phyloP scores from a whole-genome alignment of 2,329 filamentous ascomycete genomes.

The Penicillium sp. region DNA sequence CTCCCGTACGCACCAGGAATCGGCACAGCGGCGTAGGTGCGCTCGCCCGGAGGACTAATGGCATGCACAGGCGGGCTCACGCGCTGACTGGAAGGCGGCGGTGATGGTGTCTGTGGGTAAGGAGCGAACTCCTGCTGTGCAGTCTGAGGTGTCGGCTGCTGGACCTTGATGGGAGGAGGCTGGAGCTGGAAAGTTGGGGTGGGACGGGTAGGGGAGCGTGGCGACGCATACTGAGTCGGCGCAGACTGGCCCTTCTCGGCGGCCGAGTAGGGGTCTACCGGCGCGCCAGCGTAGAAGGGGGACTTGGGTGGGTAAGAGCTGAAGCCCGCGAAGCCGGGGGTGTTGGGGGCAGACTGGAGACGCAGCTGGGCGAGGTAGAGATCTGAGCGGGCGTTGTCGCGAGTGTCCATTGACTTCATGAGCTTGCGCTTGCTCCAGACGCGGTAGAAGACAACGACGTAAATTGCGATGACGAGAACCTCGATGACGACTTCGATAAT shows the following conservation, averaged over 20 bases:
- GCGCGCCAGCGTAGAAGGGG: conserved; percentile 40
- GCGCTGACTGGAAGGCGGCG: conserved; percentile 32
- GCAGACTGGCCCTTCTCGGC: conserved; percentile 57
- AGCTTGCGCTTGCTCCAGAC: conserved; percentile 96
- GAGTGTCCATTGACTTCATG: conserved; percentile 93
- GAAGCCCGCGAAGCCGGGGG: conserved; percentile 68
- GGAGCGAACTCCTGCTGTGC: conserved; percentile 62
- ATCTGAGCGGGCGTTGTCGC: conserved; percentile 90
- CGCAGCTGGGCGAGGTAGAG: conserved; percentile 87
- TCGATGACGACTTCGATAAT: conserved; percentile 96
- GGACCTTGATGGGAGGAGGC: conserved; percentile 76
- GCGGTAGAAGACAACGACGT: conserved; percentile 93
- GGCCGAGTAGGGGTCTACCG: conserved; percentile 47
- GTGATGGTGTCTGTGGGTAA: conserved; percentile 27
- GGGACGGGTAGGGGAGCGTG: conserved; percentile 62
- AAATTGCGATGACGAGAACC: conserved; percentile 85
- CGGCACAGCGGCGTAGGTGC: conserved; percentile 80
- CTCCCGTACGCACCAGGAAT: conserved; percentile 81
- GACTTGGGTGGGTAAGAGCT: conserved; percentile 63
- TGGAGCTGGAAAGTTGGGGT: conserved; percentile 77
- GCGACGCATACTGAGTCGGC: conserved; percentile 57
- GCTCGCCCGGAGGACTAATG: conserved; percentile 73
- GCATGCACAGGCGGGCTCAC: conserved; percentile 59
- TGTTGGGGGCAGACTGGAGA: conserved; percentile 89
- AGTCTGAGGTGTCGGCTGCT: conserved; percentile 72